Conservation (phyloP, 164 flowering plant genomes). For the Cinnamomum micranthum region DNA sequence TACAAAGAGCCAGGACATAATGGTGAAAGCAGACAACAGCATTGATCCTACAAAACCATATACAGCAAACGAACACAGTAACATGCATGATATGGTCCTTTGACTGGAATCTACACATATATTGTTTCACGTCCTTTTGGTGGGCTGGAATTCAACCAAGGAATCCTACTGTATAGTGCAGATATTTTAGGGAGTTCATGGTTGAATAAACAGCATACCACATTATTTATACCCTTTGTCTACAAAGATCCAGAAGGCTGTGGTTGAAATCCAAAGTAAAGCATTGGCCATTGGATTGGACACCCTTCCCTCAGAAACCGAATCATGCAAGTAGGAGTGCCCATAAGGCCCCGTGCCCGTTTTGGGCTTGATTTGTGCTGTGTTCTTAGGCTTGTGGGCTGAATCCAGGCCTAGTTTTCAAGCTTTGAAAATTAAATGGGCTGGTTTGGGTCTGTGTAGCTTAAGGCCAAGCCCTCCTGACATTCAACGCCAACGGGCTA, state of each 20-base stretch:
- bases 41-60: too few relatives aligned
- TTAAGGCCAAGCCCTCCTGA: too few relatives aligned
- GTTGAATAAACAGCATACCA: background rate
- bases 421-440: too few relatives aligned
- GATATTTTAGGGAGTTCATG: background rate
- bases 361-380: too few relatives aligned
- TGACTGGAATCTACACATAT: background rate
- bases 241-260: background rate
- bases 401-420: too few relatives aligned
- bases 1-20: too few relatives aligned
- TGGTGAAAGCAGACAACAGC: too few relatives aligned
- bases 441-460: too few relatives aligned
- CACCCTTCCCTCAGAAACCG: background rate
- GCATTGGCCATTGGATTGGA: background rate
- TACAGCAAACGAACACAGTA: too few relatives aligned
- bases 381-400: too few relatives aligned
- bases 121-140: background rate
- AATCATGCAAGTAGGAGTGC: background rate
- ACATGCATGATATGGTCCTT: background rate
- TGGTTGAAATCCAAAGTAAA: background rate
- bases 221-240: background rate
- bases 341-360: too few relatives aligned
- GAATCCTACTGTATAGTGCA: background rate
- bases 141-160: background rate
- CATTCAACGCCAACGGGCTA: too few relatives aligned